Evolutionary conservation across 2,329 filamentous ascomycete species (phyloP).

Genomic region (Venturia oleaginea): DNA sequence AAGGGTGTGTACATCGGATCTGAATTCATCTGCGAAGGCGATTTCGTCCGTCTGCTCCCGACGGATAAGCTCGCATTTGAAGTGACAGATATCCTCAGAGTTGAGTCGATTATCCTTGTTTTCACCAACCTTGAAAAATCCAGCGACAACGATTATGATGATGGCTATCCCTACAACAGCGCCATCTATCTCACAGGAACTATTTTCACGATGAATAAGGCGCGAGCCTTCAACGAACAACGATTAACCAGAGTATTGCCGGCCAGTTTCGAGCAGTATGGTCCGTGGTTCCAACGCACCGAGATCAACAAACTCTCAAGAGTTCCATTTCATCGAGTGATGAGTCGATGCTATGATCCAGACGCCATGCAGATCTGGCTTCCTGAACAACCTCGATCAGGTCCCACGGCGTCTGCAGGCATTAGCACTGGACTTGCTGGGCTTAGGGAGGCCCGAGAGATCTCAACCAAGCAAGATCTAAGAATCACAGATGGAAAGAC

Average conservation of each 20-base stretch:
- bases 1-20: conserved; percentile 47
- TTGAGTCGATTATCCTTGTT: conserved; percentile 44
- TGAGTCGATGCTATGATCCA: conserved; percentile 47
- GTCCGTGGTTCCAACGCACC: conserved; percentile 44
- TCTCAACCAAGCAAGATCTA: conserved; percentile 36
- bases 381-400: conserved; percentile 16
- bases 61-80: conserved; percentile 9
- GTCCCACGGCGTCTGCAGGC: neutral
- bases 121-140: conserved; percentile 40
- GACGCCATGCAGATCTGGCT: conserved; percentile 40
- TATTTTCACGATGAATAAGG: conserved; percentile 35
- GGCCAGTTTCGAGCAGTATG: conserved; percentile 35
- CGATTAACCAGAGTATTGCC: conserved; percentile 25
- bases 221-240: conserved; percentile 21
- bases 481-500: conserved; percentile 38
- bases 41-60: conserved; percentile 44
- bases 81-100: conserved; percentile 44
- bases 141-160: conserved; percentile 37
- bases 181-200: conserved; percentile 41
- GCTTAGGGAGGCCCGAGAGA: conserved; percentile 38
- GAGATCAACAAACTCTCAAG: conserved; percentile 31
- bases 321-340: conserved; percentile 42
- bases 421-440: conserved; percentile 33
- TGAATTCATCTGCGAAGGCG: conserved; percentile 46
- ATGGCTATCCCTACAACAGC: conserved; percentile 37